Base-by-base conservation (phyloP, 2,329 filamentous ascomycete genomes). In the Raffaelea arxii region DNA sequence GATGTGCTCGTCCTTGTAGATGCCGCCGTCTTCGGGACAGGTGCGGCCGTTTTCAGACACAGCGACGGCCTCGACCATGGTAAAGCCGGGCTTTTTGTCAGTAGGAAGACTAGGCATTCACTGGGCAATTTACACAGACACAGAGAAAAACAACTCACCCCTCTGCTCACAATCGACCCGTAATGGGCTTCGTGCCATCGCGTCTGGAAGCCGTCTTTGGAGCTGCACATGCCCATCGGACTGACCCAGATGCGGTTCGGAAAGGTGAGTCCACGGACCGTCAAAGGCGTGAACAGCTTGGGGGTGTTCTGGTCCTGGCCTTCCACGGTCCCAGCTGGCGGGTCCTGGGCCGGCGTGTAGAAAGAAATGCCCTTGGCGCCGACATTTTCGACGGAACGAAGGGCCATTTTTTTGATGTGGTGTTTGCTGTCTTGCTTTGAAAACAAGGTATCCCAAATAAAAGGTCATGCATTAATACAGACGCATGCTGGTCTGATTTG, bases 151-250 rank as follows among this genome's bases (percentile, higher is more conserved):
- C 25, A 4, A 48, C 46, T 36, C 14, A 48, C 46, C 1, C 67
- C 67, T 5, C 63, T 59, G 19, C 56, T 54, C 4, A 63, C 58
- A 37, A 65, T 64, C 41, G 61, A 58, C 27, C 65, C 64, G 23
- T 65, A 57, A 21, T 71, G 69, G 3, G 63, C 60, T 10, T 63
- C 58, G 54, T 72, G 69, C 62, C 65, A 72, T 14, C 64, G 62
- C 3, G 64, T 69, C 50, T 64, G 57, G 51, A 63, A 59, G 16
- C 68, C 69, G 6, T 65, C 57, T 27, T 66, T 55, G n/a, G 63
- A 60, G 4, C 65, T 68, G 53, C 66, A 70, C 57, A 65, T 69
- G 62, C 69, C 71, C 67, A 73, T 68, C 11, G 70, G 70, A 4
- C 66, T 64, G 36, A 72, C 63, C 50, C 67, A 62, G 47, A 71